These are phyloP conservation scores for Penstemon newberryi DNA, from an alignment of 257 asterid genomes.

Conservation along the genomic window DNA sequence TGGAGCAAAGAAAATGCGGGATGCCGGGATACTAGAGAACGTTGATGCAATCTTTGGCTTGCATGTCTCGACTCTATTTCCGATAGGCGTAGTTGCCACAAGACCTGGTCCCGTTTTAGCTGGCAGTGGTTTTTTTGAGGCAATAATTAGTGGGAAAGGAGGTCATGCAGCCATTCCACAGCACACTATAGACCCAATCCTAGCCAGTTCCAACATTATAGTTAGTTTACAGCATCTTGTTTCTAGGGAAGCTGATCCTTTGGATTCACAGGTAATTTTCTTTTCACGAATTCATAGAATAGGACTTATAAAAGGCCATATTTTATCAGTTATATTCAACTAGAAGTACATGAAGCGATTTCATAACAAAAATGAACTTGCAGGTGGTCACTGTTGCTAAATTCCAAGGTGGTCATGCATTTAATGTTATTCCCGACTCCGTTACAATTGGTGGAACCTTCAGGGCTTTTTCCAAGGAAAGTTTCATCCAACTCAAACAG, in stretches of 20 bases:
- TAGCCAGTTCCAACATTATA: constrained; percentile 56
- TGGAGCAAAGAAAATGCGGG: constrained; percentile 68
- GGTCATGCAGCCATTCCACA: constrained; percentile 82
- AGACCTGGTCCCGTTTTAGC: constrained; percentile 60
- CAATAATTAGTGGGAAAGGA: constrained; percentile 60
- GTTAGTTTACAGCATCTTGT: constrained; percentile 66
- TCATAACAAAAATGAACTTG: constrained; percentile 14
- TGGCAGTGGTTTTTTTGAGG: constrained; percentile 63
- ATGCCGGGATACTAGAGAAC: constrained; percentile 49
- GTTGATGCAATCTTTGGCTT: constrained; percentile 68
- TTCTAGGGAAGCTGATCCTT: constrained; percentile 80
- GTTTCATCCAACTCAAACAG: constrained; percentile 47
- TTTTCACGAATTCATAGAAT: background rate
- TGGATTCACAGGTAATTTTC: constrained; percentile 60
- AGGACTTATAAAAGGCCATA: background rate
- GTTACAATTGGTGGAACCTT: constrained; percentile 71
- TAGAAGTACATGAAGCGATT: background rate
- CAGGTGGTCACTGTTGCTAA: constrained; percentile 63
- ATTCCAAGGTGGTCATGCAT: constrained; percentile 60
- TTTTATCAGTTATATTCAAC: background rate
- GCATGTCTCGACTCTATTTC: constrained; percentile 41
- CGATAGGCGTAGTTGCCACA: constrained; percentile 43
- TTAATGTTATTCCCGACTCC: constrained; percentile 63
- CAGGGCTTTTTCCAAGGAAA: constrained; percentile 55
- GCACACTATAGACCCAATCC: constrained; percentile 54